Evolutionary conservation across 768 basidiomycete species (phyloP), one percentile per base, ranked within the genome.

Genomic region (Mycena leptocephala): DNA sequence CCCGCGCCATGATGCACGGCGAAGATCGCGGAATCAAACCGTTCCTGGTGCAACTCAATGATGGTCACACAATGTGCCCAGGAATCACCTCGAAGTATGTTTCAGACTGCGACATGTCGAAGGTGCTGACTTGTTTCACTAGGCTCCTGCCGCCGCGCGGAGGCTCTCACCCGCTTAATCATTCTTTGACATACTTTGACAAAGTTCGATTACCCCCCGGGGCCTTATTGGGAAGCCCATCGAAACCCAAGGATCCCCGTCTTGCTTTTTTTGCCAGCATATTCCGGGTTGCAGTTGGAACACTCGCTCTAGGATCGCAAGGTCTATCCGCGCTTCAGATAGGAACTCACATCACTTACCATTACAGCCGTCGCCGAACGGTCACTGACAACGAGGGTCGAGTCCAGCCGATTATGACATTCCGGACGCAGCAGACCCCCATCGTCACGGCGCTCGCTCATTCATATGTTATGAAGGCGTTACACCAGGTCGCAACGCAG

Each of bases 131-230:
- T 61, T 43, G 35, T 30, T 32, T 18, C 33, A 28, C 0, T 14
- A 83, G 82, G 58, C 69, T 82, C 18, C 75, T 86, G 0, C 82
- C 85, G 22, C 75, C 81, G 48, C 84, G 85, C 10, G 74, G 82
- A 14, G 86, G 86, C 6, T 79, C 84, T 2, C 77, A 79, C 10
- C 86, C 86, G 1, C 76, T 88, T 1, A 81, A 86, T 69, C 85
- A 84, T 55, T 82, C 83, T 5, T 74, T 88, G 48, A 88, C 87
- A 5, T 80, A 77, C 37, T 88, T 88, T 70, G 55, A 83, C 55
- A 73, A 84, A 20, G 86, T 87, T 41, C 72, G 72, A 9, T 71
- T 87, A 2, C 86, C 85, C 13, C 61, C 76, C 28, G 74, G 75
- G 13, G 84, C 87, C 2, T 65, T 87, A 9, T 58, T 80, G 30